A percentile compares a stretch with the other conserved stretches of the same genome.
Evolutionary conservation across 2,329 filamentous ascomycete species (phyloP).

Genomic region (Talaromyces albobiverticillius): DNA sequence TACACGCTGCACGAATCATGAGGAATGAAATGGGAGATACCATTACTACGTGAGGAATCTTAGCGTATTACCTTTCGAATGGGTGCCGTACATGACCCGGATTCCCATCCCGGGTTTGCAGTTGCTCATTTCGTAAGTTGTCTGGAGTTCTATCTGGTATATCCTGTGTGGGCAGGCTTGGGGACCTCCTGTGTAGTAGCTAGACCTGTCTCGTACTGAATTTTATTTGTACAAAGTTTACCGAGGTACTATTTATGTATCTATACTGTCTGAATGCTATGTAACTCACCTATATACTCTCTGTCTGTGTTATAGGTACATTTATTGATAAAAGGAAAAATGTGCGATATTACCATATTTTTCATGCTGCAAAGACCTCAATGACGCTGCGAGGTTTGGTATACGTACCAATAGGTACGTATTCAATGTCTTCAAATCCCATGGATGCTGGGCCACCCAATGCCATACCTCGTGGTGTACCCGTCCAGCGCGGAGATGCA

Average conservation of each 20-base stretch:
- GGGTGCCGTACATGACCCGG: neutral
- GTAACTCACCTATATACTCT: too few species aligned
- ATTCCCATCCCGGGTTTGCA: neutral
- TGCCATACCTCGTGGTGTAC: slow-evolving; percentile 35
- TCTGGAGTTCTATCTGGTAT: neutral
- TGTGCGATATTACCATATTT: too few species aligned
- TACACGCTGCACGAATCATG: slow-evolving; percentile 20
- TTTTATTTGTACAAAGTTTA: neutral
- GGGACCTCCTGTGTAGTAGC: neutral
- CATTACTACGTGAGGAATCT: neutral
- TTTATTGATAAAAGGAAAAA: neutral
- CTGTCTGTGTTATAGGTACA: neutral
- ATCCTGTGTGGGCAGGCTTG: neutral
- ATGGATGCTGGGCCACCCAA: slow-evolving; percentile 53
- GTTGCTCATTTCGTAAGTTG: neutral
- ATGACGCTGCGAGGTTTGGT: slow-evolving; percentile 23
- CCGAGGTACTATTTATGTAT: neutral
- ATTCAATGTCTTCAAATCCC: slow-evolving; percentile 35
- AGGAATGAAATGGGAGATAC: slow-evolving; percentile 3
- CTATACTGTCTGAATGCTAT: too few species aligned
- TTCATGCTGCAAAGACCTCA: slow-evolving; percentile 23
- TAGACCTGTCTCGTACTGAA: too few species aligned
- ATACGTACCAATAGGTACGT: slow-evolving; percentile 21
- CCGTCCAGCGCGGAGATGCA: slow-evolving; percentile 52
- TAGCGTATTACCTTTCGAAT: neutral